Evolutionary conservation across 768 basidiomycete genomes (phyloP).

Genomic region (Termitomyces sp.): DNA sequence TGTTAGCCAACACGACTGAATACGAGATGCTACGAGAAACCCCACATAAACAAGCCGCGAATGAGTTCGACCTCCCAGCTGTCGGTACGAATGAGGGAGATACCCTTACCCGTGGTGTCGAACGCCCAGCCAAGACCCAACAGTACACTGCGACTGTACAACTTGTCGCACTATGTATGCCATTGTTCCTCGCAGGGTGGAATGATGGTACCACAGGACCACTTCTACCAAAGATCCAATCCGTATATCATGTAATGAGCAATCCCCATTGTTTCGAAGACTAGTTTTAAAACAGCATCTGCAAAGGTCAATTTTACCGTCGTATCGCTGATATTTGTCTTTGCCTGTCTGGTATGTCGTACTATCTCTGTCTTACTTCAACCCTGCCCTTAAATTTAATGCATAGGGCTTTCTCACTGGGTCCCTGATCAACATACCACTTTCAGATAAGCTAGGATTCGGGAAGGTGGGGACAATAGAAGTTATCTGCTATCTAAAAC

Average conservation of each 20-base stretch:
- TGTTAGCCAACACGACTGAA: constrained; percentile 6
- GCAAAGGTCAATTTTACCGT: constrained; percentile 40
- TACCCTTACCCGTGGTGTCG: not conserved
- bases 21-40: constrained; percentile 5
- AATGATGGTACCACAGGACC: constrained; percentile 75
- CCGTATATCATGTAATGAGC: constrained; percentile 42
- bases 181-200: constrained; percentile 66
- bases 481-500: not conserved
- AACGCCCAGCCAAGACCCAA: constrained; percentile 11
- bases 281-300: not conserved
- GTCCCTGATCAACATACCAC: constrained; percentile 23
- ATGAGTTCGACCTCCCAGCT: constrained; percentile 1
- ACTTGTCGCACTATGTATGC: constrained; percentile 48
- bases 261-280: not conserved
- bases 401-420: constrained; percentile 26
- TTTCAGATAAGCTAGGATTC: constrained; percentile 25
- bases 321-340: constrained; percentile 41
- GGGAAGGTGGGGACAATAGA: constrained; percentile 20
- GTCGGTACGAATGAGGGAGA: not conserved
- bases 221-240: constrained; percentile 66
- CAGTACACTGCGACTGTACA: constrained; percentile 34
- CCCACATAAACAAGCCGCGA: constrained; percentile 8
- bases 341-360: constrained; percentile 25
- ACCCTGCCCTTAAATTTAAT: not conserved
- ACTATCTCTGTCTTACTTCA: constrained; percentile 8